Percentiles rank a stretch among this genome's conserved stretches.
phyloP scores from a whole-genome alignment of 2,329 filamentous ascomycete species.

The Fusarium chuoi region DNA sequence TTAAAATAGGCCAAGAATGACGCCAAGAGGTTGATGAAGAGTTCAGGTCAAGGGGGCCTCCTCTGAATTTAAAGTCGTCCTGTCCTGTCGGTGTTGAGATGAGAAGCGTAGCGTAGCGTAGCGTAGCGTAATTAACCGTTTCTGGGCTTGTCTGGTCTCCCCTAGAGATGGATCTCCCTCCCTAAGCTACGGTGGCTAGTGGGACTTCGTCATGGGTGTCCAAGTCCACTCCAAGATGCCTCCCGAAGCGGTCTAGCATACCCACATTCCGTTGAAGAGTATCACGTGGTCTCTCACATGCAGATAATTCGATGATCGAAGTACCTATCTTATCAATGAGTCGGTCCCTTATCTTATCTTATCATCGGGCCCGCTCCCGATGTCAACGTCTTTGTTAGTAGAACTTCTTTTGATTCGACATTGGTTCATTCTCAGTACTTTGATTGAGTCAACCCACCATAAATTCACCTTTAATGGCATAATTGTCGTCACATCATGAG shows the following conservation, averaged over 20 bases:
- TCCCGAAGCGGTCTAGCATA: slow-evolving; percentile 41
- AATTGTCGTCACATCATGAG: slow-evolving; percentile 46
- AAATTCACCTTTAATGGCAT: slow-evolving; percentile 34
- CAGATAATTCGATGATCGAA: slow-evolving; percentile 20
- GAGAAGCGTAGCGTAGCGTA: slow-evolving; percentile 19
- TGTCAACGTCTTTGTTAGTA: slow-evolving; percentile 7
- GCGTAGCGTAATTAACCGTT: slow-evolving; percentile 45
- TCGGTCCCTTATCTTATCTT: neutral
- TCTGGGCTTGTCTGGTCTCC: slow-evolving; percentile 37
- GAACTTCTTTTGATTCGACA: neutral
- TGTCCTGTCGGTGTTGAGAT: slow-evolving; percentile 28
- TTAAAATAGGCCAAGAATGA: slow-evolving; percentile 5
- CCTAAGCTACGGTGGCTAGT: slow-evolving; percentile 15
- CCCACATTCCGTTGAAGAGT: slow-evolving; percentile 26
- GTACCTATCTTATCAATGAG: neutral
- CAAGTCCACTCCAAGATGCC: slow-evolving; percentile 26
- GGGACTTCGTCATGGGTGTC: slow-evolving; percentile 46
- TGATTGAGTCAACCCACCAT: slow-evolving; percentile 9
- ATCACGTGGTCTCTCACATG: slow-evolving; percentile 43
- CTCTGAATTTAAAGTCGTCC: slow-evolving; percentile 26
- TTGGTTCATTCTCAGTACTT: neutral
- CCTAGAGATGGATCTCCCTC: slow-evolving; percentile 41
- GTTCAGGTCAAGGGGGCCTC: slow-evolving; percentile 34
- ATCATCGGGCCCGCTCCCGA: slow-evolving; percentile 17
- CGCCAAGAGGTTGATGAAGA: slow-evolving; percentile 17